Base-by-base conservation (phyloP, 441 rosid species). In the Raphanus hybrid region DNA sequence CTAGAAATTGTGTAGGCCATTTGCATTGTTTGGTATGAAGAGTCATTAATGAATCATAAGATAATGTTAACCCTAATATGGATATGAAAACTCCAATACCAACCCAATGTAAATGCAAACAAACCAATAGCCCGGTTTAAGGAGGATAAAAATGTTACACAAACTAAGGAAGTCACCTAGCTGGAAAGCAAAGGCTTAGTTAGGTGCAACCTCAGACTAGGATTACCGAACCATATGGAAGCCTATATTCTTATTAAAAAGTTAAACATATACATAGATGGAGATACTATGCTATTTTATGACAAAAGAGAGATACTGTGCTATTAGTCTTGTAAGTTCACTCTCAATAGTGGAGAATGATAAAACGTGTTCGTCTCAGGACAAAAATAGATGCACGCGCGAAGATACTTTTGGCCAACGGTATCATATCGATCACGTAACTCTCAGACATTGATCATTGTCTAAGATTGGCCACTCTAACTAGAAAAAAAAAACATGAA, bases 181-280 rank as follows among this genome's bases (percentile, higher is more conserved):
- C 43, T 39, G 10, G 43, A 39, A 37, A 37, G 3, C 43, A 39
- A 39, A 0, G 11, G 10, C 43, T 39, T 39, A 8, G 43, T 39
- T 39, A 8, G 43, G 48, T 48, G 59, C 39, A 67, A 14, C 39
- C 39, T 67, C 20, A 26, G 39, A 29, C 43, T 35, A 65, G 52
- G 58, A 23, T 12, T 32, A 27, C 6, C 62, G 72, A 68, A 41
- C 71, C 71, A 48, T 48, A 58, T 27, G 4, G 8, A 48, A 15
- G 18, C 8, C 18, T 50, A 29, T 67, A 14, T 12, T 2, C n/a
- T 52, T 15, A 52, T 2, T 0, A 6, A 23, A 23, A 59, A 26
- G 4, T 59, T 35, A 10, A 26, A 39, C 9, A 39, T 11, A 26
- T 11, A 59, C 5, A 29, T 29, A 5, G 34, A 29, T 29, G 34